These are phyloP conservation scores for Sporothrix pallida DNA, from an alignment of 2,329 filamentous ascomycete genomes.

Conservation along the genomic window DNA sequence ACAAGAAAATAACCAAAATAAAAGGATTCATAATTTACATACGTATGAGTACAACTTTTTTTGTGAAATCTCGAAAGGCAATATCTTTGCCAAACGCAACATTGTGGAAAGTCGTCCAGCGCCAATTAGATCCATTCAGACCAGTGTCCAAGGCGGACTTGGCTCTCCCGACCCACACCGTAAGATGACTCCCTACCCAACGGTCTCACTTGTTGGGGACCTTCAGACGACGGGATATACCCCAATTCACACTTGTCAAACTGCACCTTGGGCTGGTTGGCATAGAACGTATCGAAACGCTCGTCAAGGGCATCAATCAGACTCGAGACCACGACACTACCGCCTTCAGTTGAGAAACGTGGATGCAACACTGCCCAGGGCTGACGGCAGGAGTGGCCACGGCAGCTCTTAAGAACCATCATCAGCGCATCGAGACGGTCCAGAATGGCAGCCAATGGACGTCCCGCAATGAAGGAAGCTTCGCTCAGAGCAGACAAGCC, in stretches of 20 bases:
- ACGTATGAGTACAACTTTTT: too few relatives aligned
- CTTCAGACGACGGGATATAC: background rate
- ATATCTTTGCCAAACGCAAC: too few relatives aligned
- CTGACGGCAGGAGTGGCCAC: background rate
- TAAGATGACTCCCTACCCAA: background rate
- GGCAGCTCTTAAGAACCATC: background rate
- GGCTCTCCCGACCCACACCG: background rate
- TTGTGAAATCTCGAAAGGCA: too few relatives aligned
- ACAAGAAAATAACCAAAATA: too few relatives aligned
- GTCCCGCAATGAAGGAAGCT: background rate
- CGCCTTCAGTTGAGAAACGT: background rate
- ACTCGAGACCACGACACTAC: too few relatives aligned
- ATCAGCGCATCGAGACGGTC: background rate
- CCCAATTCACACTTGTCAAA: conserved; percentile 13
- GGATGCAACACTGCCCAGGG: background rate
- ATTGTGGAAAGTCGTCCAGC: too few relatives aligned
- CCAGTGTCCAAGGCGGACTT: background rate
- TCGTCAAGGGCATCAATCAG: background rate
- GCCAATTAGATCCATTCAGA: background rate
- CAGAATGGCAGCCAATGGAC: background rate
- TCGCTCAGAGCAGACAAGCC: background rate
- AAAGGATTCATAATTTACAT: too few relatives aligned
- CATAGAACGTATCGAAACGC: background rate
- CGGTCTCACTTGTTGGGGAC: background rate
- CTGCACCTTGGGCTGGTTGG: background rate